phyloP scores from a whole-genome alignment of 352 stramenopile species.

The Pythium oligandrum region DNA sequence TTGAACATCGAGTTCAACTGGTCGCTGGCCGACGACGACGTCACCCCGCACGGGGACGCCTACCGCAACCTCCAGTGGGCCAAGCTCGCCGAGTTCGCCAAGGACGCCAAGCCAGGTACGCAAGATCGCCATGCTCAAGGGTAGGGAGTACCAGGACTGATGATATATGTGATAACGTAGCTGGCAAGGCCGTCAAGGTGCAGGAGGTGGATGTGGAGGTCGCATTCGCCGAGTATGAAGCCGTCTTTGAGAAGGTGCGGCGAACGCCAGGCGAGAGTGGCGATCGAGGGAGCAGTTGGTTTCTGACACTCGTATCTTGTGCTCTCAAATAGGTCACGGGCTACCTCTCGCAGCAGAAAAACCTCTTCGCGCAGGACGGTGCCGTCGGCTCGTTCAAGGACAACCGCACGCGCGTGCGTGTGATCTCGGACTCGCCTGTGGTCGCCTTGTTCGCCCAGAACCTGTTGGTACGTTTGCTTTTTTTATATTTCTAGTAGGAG shows the following conservation, averaged over 20 bases:
- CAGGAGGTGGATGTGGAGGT: constrained; percentile 67
- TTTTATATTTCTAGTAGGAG: too few relatives aligned
- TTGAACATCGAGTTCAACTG: constrained; percentile 87
- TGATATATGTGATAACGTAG: constrained; percentile 9
- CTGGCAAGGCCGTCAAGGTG: constrained; percentile 47
- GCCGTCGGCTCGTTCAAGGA: constrained; percentile 76
- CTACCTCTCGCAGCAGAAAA: constrained; percentile 50
- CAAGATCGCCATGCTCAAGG: too few relatives aligned
- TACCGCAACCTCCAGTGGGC: constrained; percentile 73
- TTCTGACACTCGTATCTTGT: too few relatives aligned
- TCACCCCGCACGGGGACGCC: constrained; percentile 71
- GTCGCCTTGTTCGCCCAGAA: constrained; percentile 68
- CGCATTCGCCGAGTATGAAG: constrained; percentile 62
- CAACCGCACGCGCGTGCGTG: constrained; percentile 64
- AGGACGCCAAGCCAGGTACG: constrained; percentile 53
- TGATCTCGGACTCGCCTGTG: constrained; percentile 75
- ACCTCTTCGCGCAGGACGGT: constrained; percentile 70
- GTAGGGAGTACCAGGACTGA: too few relatives aligned
- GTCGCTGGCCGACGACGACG: constrained; percentile 76
- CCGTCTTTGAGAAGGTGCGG: constrained; percentile 44
- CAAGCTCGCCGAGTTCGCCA: constrained; percentile 58
- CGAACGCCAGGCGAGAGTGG: too few relatives aligned
- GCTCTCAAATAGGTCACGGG: constrained; percentile 36
- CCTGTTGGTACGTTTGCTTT: constrained; percentile 48
- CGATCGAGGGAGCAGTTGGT: too few relatives aligned